phyloP scores from a whole-genome alignment of 148 eudicot species.

The Oxyria digyna region DNA sequence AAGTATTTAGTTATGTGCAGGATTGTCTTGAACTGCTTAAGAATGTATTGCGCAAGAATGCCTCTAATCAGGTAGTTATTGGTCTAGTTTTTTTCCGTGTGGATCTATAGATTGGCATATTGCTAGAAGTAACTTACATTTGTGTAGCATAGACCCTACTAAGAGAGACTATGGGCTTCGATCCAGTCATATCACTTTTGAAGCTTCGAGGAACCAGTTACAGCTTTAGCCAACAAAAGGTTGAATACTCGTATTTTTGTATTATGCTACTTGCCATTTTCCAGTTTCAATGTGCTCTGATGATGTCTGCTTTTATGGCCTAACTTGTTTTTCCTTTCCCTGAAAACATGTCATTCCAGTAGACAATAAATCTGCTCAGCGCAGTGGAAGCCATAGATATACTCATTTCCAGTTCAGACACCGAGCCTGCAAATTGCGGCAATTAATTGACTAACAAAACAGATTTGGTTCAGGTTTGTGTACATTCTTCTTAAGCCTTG shows the following conservation, averaged over 20 bases:
- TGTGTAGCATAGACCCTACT: slow-evolving; percentile 47
- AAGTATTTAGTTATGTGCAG: slow-evolving; percentile 24
- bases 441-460: slow-evolving; percentile 71
- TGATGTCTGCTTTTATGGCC: background rate
- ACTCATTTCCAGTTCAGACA: slow-evolving; percentile 53
- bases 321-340: background rate
- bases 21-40: slow-evolving; percentile 91
- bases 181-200: slow-evolving; percentile 65
- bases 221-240: slow-evolving; percentile 91
- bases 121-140: slow-evolving; percentile 2
- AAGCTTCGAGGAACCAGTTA: slow-evolving; percentile 56
- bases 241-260: slow-evolving; percentile 28
- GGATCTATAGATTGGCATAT: background rate
- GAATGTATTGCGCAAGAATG: slow-evolving; percentile 66
- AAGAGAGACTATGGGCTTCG: slow-evolving; percentile 92
- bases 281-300: background rate
- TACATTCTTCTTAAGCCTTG: background rate
- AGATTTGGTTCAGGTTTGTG: slow-evolving; percentile 83
- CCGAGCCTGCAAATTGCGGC: slow-evolving; percentile 53
- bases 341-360: slow-evolving; percentile 39
- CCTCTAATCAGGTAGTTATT: slow-evolving; percentile 63
- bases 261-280: background rate
- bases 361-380: slow-evolving; percentile 91
- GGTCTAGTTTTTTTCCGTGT: background rate
- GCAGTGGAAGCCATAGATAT: slow-evolving; percentile 75